Base-by-base conservation (phyloP, 2,329 filamentous ascomycete species). In the Aspergillus nomiae region DNA sequence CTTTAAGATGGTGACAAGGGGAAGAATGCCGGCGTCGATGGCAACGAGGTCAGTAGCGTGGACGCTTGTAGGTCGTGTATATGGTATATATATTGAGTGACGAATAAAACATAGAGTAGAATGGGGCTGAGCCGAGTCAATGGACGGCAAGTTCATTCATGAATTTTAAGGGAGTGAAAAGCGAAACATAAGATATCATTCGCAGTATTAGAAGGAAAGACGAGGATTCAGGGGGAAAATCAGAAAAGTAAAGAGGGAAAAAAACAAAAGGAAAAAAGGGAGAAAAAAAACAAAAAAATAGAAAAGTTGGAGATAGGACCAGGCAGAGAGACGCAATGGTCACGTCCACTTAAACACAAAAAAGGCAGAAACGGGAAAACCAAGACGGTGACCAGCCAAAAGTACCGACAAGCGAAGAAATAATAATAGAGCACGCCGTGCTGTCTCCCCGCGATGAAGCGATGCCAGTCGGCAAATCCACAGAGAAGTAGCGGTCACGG, bases 401-500 rank as follows among this genome's bases (percentile, higher is more conserved):
- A 55, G 51, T 55, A 55, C 51, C 51, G 34, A 55, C 32, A 55
- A 16, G 51, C 30, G 30, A 54, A 54, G 51, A 36, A 32, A 36
- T 38, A 53, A 24, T 36, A 60, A 53, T 32, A 51, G 30, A 43
- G 24, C 56, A 46, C 56, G 19, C 59, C 38, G n/a, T 26, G 56
- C 8, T 34, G n/a, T 19, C 48, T 54, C 59, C 59, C 63, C 56
- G 56, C 65, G 51, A 63, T 53, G 43, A 57, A 60, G 54, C 24
- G 45, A 56, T 55, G 30, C 50, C 50, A 62, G 30, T 56, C 32
- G 55, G 58, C 19, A 56, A 46, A 45, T 54, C n/a, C 56, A 48
- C 55, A 56, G 41, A 57, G 59, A 66, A 68, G 60, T 65, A 64
- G 67, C 67, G 67, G 67, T 67, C 67, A 68, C 67, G 65, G 58